A percentile compares a stretch with the other conserved stretches of the same genome.
phyloP scores from a whole-genome alignment of 306 rosid species.

The Hippophae rhamnoides region DNA sequence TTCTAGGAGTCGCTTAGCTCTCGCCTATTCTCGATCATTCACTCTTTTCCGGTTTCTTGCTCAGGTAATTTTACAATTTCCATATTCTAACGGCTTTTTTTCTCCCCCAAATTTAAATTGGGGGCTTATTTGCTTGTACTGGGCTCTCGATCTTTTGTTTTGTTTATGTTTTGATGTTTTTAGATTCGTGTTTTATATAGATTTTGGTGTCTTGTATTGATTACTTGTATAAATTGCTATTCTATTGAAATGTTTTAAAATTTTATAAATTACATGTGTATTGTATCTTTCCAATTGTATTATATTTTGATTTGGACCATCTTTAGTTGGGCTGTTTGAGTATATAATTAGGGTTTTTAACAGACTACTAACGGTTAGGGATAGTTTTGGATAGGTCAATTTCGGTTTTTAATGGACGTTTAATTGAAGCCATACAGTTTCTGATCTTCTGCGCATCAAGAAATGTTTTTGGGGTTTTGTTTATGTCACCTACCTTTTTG shows the following conservation, averaged over 20 bases:
- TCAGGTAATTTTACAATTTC: conserved; percentile 13
- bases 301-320: neutral
- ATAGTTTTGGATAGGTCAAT: no score
- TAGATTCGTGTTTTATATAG: neutral
- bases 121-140: neutral
- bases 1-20: conserved; percentile 16
- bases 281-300: neutral
- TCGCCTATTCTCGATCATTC: neutral
- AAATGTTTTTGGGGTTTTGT: neutral
- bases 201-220: neutral
- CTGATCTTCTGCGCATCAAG: neutral
- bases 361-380: no score
- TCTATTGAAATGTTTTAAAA: neutral
- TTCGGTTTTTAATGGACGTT: no score
- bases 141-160: neutral
- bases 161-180: neutral
- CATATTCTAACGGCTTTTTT: neutral
- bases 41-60: neutral
- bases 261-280: neutral
- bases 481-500: neutral
- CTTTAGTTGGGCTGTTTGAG: neutral
- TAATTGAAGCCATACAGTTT: neutral
- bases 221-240: neutral
- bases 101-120: no score
- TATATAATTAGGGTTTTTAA: neutral